A percentile compares a stretch with the other conserved stretches of the same genome.
phyloP scores from a whole-genome alignment of 306 rosid species.

The Cyamopsis tetragonoloba region DNA sequence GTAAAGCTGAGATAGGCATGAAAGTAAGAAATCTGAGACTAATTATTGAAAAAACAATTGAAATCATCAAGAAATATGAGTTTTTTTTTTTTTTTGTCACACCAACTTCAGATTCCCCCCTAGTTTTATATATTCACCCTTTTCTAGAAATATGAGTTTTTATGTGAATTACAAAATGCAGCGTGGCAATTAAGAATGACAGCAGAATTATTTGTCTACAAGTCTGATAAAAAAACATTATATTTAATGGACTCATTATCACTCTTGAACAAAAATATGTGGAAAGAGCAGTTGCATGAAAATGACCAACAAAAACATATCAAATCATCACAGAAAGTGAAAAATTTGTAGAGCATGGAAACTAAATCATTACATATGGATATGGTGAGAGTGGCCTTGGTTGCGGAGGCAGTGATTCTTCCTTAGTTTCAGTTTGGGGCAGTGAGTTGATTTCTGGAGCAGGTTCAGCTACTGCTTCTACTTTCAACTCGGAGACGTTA shows the following conservation, averaged over 20 bases:
- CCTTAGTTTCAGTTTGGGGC: constrained; percentile 55
- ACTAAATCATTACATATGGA: constrained; percentile 52
- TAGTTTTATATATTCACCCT: neutral
- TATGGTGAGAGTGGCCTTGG: constrained; percentile 80
- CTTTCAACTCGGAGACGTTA: constrained; percentile 37
- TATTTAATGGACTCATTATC: constrained; percentile 7
- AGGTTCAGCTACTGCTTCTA: constrained; percentile 39
- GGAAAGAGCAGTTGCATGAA: constrained; percentile 20
- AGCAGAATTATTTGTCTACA: neutral
- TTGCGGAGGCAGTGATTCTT: constrained; percentile 49
- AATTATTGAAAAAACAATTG: too few relatives aligned
- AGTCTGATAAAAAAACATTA: neutral
- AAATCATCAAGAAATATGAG: neutral
- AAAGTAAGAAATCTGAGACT: too few relatives aligned
- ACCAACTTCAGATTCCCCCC: constrained; percentile 5
- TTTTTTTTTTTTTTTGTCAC: neutral
- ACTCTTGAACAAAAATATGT: neutral
- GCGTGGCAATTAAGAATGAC: neutral
- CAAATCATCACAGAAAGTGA: constrained; percentile 21
- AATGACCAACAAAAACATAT: constrained; percentile 17
- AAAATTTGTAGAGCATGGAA: constrained; percentile 9
- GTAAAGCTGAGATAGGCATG: neutral
- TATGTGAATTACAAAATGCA: neutral
- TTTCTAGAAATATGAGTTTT: neutral
- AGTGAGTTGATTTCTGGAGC: constrained; percentile 57